Evolutionary conservation across 805 yeast genomes (phyloP), one percentile per base, ranked within the genome.

Genomic region (Pichia nakasei): DNA sequence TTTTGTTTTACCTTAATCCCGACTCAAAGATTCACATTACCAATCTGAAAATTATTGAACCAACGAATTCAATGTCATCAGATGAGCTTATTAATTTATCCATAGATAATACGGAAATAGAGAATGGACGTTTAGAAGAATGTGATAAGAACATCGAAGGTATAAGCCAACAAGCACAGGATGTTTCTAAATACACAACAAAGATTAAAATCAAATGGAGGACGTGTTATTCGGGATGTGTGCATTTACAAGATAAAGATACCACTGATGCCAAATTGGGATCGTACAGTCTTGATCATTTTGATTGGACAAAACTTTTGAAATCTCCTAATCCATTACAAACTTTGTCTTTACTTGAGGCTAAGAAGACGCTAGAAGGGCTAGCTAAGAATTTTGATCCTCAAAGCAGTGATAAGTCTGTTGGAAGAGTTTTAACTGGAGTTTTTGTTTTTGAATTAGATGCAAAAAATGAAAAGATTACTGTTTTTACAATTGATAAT

Each of bases 401-500:
- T 9, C 21, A n/a, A 6, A 15, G 22, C 4, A 33, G 13, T 9
- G 34, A 31, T 13, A 34, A 19, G 4, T 45, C 37, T 17, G 50
- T 54, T 17, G 65, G 74, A 47, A 50, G 78, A 35, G 62, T 70
- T 4, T 34, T 69, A 19, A 54, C 62, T 31, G 91, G 89, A 1
- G 58, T 78, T 3, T 82, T 82, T 53, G 68, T 80, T 8, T 82
- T 82, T 55, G 89, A 82, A 54, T 65, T 83, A 45, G 76, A 71
- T 52, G 69, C 69, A 21, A 63, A 65, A n/a, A 78, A 80, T 55
- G 70, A 74, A 45, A 57, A 66, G 47, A 74, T 83, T 29, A 38
- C 67, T 7, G 85, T 78, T 5, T 85, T 82, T 55, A 78, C 84
- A 2, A 69, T 83, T 27, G 91, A 83, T 51, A 73, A 79, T 52